phyloP scores from a whole-genome alignment of 805 yeast species.

The Lachancea kluyveri region DNA sequence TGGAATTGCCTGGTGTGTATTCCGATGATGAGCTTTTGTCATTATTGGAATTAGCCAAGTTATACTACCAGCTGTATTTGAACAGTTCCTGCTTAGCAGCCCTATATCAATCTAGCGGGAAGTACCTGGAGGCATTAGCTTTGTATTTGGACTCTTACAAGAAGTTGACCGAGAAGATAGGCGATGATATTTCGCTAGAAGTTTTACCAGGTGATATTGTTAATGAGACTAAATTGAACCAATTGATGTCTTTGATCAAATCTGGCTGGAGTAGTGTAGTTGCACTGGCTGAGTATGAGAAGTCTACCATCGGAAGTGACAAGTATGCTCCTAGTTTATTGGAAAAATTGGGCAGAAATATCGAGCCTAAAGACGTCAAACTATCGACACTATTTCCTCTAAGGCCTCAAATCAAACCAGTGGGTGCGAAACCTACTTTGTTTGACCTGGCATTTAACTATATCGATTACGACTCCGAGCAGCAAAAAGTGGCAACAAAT shows the following conservation, averaged over 20 bases:
- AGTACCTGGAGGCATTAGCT: conserved; percentile 27
- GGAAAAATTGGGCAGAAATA: conserved; percentile 30
- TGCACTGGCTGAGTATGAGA: conserved; percentile 32
- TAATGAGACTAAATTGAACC: conserved; percentile 38
- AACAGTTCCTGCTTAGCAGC: conserved; percentile 24
- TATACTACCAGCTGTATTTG: conserved; percentile 18
- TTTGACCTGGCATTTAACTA: conserved; percentile 89
- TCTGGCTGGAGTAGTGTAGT: conserved; percentile 26
- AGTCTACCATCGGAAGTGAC: conserved; percentile 10
- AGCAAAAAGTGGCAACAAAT: conserved; percentile 8
- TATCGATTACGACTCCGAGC: conserved; percentile 41
- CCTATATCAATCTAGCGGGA: conserved; percentile 24
- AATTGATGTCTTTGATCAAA: conserved; percentile 42
- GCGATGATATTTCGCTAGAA: conserved; percentile 6
- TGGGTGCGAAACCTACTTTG: conserved; percentile 79
- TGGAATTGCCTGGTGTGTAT: conserved; percentile 87
- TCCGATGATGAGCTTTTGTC: conserved; percentile 64
- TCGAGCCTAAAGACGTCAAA: conserved; percentile 18
- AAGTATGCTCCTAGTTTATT: conserved; percentile 29
- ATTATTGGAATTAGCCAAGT: conserved; percentile 20
- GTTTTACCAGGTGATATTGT: conserved; percentile 21
- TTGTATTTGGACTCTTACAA: conserved; percentile 22
- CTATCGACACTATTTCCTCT: conserved; percentile 24
- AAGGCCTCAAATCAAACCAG: conserved; percentile 46
- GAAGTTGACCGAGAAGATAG: conserved; percentile 12